Base-by-base conservation (phyloP, 495 filamentous ascomycete species). In the Penicillium fimorum region DNA sequence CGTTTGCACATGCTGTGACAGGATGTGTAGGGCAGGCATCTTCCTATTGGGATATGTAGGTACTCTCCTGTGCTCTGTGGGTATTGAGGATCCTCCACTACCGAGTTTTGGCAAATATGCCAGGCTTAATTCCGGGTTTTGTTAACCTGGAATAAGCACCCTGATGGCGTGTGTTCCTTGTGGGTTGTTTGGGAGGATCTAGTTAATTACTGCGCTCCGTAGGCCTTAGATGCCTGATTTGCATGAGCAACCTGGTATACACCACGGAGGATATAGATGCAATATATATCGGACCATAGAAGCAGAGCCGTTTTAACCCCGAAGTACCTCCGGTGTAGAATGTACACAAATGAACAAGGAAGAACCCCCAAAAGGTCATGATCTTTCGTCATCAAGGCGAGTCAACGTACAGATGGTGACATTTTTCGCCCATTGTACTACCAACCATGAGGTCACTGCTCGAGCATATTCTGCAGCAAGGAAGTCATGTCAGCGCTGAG, bases 1-100 rank as follows among this genome's bases (percentile, higher is more conserved):
- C 7, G 18, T 25, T 32, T 37, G 27, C 40, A 46, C 22, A 54
- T 37, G 51, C 15, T 27, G 51, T 54, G 51, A 24, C 38, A 43
- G 40, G 50, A 35, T 45, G 11, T 11, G 17, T 17, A 32, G 50
- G 27, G 30, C 13, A 44, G 13, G 32, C 40, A 13, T 54, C 44
- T 50, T 3, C 43, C 15, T 18, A 20, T 47, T 47, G 30, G 30
- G 29, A 18, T 6, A 10, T 33, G 20, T 46, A 42, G 13, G 27
- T 47, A 20, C 35, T 22, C 3, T 38, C 2, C 1, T 54, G 41
- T 54, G 25, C 4, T 17, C 18, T 33, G 13, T 54, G 22, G 6
- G 20, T 38, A 24, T 25, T 35, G 30, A 27, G 41, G 13, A 8
- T 29, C 51, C 33, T 18, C 6, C 11, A 25, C 6, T 35, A 27